phyloP scores from a whole-genome alignment of 2,329 filamentous ascomycete species.

The Penicillium sp. region DNA sequence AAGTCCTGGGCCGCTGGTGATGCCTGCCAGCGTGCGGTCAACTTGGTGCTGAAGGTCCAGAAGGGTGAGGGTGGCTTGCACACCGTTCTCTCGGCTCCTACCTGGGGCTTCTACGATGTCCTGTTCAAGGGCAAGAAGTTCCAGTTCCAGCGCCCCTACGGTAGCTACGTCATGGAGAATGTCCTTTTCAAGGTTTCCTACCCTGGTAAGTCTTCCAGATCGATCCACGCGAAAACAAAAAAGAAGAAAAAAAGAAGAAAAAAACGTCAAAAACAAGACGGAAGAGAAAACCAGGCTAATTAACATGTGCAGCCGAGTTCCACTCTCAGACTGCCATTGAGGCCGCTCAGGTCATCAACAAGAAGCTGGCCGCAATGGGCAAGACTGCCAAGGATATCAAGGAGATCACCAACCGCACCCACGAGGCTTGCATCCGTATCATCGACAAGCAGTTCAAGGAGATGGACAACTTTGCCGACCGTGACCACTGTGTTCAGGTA shows the following conservation, averaged over 20 bases:
- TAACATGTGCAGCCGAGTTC: constrained; percentile 64
- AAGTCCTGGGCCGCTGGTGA: constrained; percentile 99
- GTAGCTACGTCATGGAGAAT: constrained; percentile 99
- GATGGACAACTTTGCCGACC: constrained; percentile 99
- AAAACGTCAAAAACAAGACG: too few species aligned
- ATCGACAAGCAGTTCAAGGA: constrained; percentile 99
- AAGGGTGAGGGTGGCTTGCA: constrained; percentile 87
- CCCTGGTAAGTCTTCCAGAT: constrained; percentile 57
- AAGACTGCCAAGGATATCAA: constrained; percentile 94
- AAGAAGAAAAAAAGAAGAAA: constrained; percentile 1
- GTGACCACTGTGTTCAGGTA: constrained; percentile 94
- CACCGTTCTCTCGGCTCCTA: constrained; percentile 84
- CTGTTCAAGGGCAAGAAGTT: constrained; percentile 95
- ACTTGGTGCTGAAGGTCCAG: constrained; percentile 82
- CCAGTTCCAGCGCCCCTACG: constrained; percentile 90
- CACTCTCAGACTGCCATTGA: constrained; percentile 98
- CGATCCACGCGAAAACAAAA: neutral
- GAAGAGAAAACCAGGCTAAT: too few species aligned
- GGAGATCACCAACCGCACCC: constrained; percentile 85
- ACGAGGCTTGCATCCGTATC: constrained; percentile 97
- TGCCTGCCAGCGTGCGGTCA: constrained; percentile 91
- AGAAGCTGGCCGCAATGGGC: constrained; percentile 73
- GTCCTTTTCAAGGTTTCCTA: constrained; percentile 99
- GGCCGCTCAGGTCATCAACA: constrained; percentile 81
- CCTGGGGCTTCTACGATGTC: constrained; percentile 98